Base-by-base conservation (phyloP, 768 basidiomycete species). In the Clavaria fumosa region DNA sequence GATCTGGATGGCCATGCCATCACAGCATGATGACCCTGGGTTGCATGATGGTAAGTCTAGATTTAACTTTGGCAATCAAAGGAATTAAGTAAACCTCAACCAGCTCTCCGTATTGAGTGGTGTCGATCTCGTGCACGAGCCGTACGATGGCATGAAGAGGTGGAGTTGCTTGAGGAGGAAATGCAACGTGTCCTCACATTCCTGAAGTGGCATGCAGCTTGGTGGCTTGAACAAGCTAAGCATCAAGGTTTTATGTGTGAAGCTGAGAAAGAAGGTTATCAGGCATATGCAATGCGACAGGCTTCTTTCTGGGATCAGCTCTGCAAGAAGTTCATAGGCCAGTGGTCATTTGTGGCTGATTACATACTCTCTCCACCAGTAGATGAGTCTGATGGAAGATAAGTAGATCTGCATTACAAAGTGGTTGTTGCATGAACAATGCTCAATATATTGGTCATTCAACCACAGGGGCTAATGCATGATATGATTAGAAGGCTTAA, bases 41-140 rank as follows among this genome's bases (percentile, higher is more conserved):
- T 28, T 28, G 9, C 26, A 28, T 28, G 26, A 28, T 28, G 9
- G 26, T 28, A 14, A 28, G 26, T 28, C 26, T 14, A 28, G 9
- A 28, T 28, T 28, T 14, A 14, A 28, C 26, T 14, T 28, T 28
- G 9, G 26, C 9, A 14, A 14, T 9, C 14, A 28, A 9, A 11
- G 4, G 26, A 14, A 5, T 5, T 5, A 12, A 22, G 14, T 22
- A 3, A 10, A 35, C 21, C n/a, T n/a, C 15, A 35, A 15, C 11
- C 12, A 46, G 45, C 42, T 9, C n/a, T 46, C 7, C 45, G 36
- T 0, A 43, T 46, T 6, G 43, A 46, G n/a, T 46, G 45, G 45
- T 26, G 18, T 5, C 35, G 34, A 14, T 35, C 39, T 4, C 21
- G 28, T 1, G 43, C 43, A 5, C 15, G 45, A 19, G 35, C 34